phyloP scores from a whole-genome alignment of 352 stramenopile species.

The Pythium pectinolyticum region DNA sequence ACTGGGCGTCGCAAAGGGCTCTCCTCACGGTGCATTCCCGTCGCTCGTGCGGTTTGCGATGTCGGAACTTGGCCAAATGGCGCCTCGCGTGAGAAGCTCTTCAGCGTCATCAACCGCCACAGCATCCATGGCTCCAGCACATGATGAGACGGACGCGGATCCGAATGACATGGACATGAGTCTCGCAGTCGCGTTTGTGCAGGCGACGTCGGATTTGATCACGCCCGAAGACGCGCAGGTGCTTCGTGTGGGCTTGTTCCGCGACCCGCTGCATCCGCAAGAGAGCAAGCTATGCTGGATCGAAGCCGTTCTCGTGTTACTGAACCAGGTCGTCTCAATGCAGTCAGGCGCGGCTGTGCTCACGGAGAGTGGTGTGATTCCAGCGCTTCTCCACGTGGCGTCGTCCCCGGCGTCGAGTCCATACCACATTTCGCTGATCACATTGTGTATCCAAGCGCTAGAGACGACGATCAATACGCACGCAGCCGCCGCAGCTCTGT shows the following conservation, averaged over 20 bases:
- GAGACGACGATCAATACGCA: constrained; percentile 84
- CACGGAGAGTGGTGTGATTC: constrained; percentile 84
- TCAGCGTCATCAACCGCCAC: not conserved
- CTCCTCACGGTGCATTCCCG: constrained; percentile 77
- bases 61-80: constrained; percentile 54
- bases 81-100: constrained; percentile 1
- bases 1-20: constrained; percentile 77
- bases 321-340: constrained; percentile 74
- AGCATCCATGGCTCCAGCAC: constrained; percentile 1
- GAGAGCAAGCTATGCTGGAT: constrained; percentile 76
- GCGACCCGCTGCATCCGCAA: constrained; percentile 41
- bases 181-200: constrained; percentile 83
- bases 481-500: constrained; percentile 63
- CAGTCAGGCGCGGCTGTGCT: constrained; percentile 73
- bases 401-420: constrained; percentile 52
- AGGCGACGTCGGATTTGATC: constrained; percentile 77
- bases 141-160: constrained; percentile 38
- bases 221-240: constrained; percentile 68
- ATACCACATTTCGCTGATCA: constrained; percentile 73
- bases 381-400: constrained; percentile 75
- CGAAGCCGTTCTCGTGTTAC: constrained; percentile 71
- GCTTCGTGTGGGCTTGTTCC: constrained; percentile 48
- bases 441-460: constrained; percentile 77
- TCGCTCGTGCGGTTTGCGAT: constrained; percentile 82
- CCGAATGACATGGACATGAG: constrained; percentile 86